phyloP scores from a whole-genome alignment of 108 stramenopile genomes.

The Cyclotella cryptica region DNA sequence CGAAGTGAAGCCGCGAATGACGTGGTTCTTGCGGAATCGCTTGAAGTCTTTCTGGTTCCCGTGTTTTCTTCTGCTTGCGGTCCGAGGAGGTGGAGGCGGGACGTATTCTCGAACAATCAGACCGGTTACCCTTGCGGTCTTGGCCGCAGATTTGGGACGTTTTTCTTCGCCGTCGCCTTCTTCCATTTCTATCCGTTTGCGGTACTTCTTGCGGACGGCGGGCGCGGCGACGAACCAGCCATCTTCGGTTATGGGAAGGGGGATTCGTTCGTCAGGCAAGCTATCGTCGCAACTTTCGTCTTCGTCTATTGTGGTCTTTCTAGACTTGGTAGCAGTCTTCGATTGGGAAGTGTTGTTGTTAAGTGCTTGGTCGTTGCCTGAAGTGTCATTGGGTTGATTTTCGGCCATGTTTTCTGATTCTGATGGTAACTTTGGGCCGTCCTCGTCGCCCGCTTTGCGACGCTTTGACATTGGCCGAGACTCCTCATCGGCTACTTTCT shows the following conservation, averaged over 20 bases:
- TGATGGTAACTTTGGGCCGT: no score
- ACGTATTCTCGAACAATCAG: slow-evolving; percentile 46
- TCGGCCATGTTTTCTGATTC: not conserved
- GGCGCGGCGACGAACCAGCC: slow-evolving; percentile 59
- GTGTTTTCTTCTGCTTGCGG: not conserved
- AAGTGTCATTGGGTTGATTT: not conserved
- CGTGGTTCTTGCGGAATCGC: slow-evolving; percentile 50
- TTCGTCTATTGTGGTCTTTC: slow-evolving; percentile 2
- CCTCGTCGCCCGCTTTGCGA: not conserved
- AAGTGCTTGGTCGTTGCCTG: not conserved
- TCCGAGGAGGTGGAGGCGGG: slow-evolving; percentile 1
- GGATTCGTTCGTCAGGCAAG: slow-evolving; percentile 39
- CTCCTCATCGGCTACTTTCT: not conserved
- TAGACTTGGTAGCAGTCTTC: slow-evolving; percentile 15
- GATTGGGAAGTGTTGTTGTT: not conserved
- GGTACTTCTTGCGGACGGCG: slow-evolving; percentile 39
- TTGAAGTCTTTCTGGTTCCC: slow-evolving; percentile 48
- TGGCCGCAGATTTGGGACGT: slow-evolving; percentile 27
- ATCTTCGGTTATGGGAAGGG: slow-evolving; percentile 44
- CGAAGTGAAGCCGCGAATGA: slow-evolving; percentile 42
- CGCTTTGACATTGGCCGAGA: not conserved
- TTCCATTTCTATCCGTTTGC: slow-evolving; percentile 40
- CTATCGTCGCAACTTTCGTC: slow-evolving; percentile 42
- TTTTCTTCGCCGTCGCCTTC: slow-evolving; percentile 19
- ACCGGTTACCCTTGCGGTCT: slow-evolving; percentile 43